A percentile compares a stretch with the other conserved stretches of the same genome.
phyloP scores from a whole-genome alignment of 108 stramenopile species.

The Asterionellopsis glacialis region DNA sequence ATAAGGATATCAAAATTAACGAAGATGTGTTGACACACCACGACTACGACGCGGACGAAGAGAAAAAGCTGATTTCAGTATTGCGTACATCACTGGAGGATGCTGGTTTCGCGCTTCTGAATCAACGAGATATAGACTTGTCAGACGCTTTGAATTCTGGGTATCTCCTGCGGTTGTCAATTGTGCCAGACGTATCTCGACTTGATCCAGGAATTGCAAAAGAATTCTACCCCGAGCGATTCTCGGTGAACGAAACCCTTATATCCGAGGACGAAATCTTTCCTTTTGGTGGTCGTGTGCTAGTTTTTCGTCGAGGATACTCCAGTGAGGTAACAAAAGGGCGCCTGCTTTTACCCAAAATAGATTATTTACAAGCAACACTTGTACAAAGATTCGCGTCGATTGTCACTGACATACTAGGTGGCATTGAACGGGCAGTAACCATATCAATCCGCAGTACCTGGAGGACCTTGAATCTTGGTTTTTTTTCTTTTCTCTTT shows the following conservation, averaged over 20 bases:
- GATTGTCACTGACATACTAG: neutral
- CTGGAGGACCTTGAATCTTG: no score
- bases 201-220: conserved; percentile 45
- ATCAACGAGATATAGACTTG: conserved; percentile 68
- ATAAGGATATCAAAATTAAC: conserved; percentile 1
- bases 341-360: conserved; percentile 63
- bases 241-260: conserved; percentile 9
- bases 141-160: conserved; percentile 77
- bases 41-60: conserved; percentile 13
- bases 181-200: conserved; percentile 50
- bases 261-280: conserved; percentile 16
- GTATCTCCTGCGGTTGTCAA: conserved; percentile 67
- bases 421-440: conserved; percentile 1
- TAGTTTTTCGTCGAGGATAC: conserved; percentile 78
- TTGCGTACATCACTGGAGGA: conserved; percentile 56
- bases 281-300: conserved; percentile 61
- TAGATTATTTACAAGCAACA: conserved; percentile 82
- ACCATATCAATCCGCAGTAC: neutral
- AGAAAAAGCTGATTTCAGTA: conserved; percentile 31
- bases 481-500: no score
- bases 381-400: conserved; percentile 63
- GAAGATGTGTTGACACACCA: neutral
- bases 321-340: conserved; percentile 63
- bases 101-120: conserved; percentile 67
- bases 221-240: conserved; percentile 70